Evolutionary conservation across 352 stramenopile species (phyloP).

Genomic region (Pythium insidiosum): DNA sequence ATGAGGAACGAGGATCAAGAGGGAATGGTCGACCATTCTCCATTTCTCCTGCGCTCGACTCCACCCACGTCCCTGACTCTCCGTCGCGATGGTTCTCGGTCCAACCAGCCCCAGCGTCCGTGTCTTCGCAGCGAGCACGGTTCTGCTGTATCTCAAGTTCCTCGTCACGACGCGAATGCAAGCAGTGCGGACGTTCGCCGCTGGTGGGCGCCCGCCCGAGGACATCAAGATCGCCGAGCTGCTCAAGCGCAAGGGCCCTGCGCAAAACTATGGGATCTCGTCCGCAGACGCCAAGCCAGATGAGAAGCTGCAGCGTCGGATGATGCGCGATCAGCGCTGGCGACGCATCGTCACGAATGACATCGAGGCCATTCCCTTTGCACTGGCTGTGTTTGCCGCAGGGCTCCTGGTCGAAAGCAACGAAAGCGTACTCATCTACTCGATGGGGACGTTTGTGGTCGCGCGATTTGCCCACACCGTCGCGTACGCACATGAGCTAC

Average conservation of each 20-base stretch:
- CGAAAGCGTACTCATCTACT: slow-evolving; percentile 18
- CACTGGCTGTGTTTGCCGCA: slow-evolving; percentile 34
- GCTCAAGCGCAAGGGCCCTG: slow-evolving; percentile 5
- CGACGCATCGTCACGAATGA: slow-evolving; percentile 48
- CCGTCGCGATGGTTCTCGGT: background rate
- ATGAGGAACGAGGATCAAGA: too few species aligned
- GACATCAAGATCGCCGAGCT: slow-evolving; percentile 11
- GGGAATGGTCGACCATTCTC: too few species aligned
- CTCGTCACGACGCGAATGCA: slow-evolving; percentile 38
- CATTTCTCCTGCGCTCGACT: too few species aligned
- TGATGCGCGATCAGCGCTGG: slow-evolving; percentile 12
- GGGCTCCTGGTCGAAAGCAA: slow-evolving; percentile 27
- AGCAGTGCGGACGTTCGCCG: slow-evolving; percentile 30
- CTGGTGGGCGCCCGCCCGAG: slow-evolving; percentile 35
- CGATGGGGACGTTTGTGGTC: slow-evolving; percentile 17
- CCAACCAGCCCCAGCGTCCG: background rate
- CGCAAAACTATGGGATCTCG: background rate
- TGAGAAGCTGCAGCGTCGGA: background rate
- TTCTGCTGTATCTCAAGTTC: slow-evolving; percentile 59
- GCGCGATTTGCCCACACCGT: slow-evolving; percentile 23
- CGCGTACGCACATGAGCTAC: slow-evolving; percentile 16
- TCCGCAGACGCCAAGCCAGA: background rate
- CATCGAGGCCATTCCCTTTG: slow-evolving; percentile 49
- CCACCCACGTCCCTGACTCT: too few species aligned
- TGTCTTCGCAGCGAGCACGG: slow-evolving; percentile 16